phyloP scores from a whole-genome alignment of 257 asterid species.

The Gentiana macrophylla region DNA sequence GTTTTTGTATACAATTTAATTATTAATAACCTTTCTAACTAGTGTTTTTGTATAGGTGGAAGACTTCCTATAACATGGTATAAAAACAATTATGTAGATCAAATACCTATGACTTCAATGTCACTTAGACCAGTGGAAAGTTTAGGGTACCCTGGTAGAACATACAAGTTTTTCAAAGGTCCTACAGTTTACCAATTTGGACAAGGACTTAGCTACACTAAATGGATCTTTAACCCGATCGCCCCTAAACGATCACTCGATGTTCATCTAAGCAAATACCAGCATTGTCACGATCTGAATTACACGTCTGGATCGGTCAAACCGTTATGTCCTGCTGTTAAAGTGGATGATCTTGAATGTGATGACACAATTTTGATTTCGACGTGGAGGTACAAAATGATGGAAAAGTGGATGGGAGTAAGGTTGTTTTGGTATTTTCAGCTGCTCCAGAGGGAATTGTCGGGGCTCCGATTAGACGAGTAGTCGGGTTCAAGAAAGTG shows the following conservation, averaged over 20 bases:
- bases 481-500: constrained; percentile 27
- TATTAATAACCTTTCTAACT: too few relatives aligned
- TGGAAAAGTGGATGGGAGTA: constrained; percentile 21
- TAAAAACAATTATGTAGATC: constrained; percentile 10
- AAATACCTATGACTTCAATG: constrained; percentile 25
- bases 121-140: constrained; percentile 20
- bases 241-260: not conserved
- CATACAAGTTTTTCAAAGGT: constrained; percentile 37
- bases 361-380: constrained; percentile 2
- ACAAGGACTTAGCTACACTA: constrained; percentile 38
- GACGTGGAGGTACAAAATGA: constrained; percentile 19
- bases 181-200: constrained; percentile 30
- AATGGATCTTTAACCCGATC: constrained; percentile 10
- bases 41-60: constrained; percentile 14
- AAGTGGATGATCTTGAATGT: constrained; percentile 8
- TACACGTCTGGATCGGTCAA: constrained; percentile 9
- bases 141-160: constrained; percentile 29
- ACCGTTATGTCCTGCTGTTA: constrained; percentile 20
- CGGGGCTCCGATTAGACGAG: constrained; percentile 22
- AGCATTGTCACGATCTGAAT: constrained; percentile 24
- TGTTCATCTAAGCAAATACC: constrained; percentile 13
- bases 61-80: constrained; percentile 38
- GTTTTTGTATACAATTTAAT: not conserved
- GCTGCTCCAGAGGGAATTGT: constrained; percentile 13
- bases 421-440: constrained; percentile 26